Evolutionary conservation across 2,329 filamentous ascomycete genomes (phyloP), one percentile per base, ranked within the genome.

Genomic region (Graphilbum sp.): DNA sequence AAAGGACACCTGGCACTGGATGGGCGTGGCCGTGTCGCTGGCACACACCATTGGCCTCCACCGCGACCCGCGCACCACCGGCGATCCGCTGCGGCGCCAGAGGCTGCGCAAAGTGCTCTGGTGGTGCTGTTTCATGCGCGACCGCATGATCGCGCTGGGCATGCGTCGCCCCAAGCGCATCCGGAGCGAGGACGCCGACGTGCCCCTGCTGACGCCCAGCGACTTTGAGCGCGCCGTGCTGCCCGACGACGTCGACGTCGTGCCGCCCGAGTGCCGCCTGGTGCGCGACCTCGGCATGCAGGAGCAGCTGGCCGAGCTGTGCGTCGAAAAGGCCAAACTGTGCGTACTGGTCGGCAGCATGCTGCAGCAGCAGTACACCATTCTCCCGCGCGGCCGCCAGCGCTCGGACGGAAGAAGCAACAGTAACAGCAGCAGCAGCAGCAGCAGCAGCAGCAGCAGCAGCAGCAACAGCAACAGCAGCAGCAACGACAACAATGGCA

Each of bases 1-100:
- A 54, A 95, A 95, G 57, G 88, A 95, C 55, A 95, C 87, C 34
- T 95, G 88, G 83, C 87, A 95, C 54, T 95, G 87, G 88, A 93
- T 95, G 83, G 88, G 88, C 16, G 84, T 95, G 29, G 88, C 87
- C 32, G 83, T 93, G 42, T 94, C 87, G 12, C 65, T 95, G 34
- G 87, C 86, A 37, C 85, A 94, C 56, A 94, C 87, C 12, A 94
- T 95, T 46, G 87, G 88, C 6, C 67, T 95, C 16, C 86, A 96
- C 57, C 80, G 87, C 45, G 83, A 94, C 50, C 85, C 86, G 2
- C 40, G 41, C 17, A 79, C 77, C 41, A 85, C 82, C 9, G 77
- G 72, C 48, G 84, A 94, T 71, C 70, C 80, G 30, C 58, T 62
- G 3, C 67, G 72, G 38, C 79, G 82, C 50, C 81, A 86, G 52